Base-by-base conservation (phyloP, 176 grass and related monocot species). In the Lolium perenne region DNA sequence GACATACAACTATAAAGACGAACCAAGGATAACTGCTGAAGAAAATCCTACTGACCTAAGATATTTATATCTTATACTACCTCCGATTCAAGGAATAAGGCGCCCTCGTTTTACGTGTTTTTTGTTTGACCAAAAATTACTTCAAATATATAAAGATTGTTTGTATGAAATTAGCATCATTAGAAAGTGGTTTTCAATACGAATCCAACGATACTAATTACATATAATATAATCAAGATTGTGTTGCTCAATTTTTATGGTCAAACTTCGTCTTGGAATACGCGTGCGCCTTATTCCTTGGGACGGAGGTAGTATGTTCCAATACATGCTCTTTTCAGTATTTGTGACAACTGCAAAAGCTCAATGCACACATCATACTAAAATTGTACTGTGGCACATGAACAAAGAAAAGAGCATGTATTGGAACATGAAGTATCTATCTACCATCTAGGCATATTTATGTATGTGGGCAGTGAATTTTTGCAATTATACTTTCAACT, bases 381-480 rank as follows among this genome's bases (percentile, higher is more conserved):
- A 86, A 70, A 29, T 8, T 50, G 47, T 87, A 8, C 14, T 9
- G 25, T 49, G 53, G 57, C 70, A 81, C 41, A 50, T 59, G 12
- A 76, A 77, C 38, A 79, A 88, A n/a, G 51, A 77, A 56, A 70
- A 71, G 6, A 71, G 2, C 21, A 16, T 80, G 65, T 51, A 68
- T 43, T 43, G 41, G 41, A 43, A 43, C 41, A 7, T 43, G 41
- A 43, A 43, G 3, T 43, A 43, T 43, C 6, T 72, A 46, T 41
- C 9, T 20, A 72, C 17, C 16, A 78, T 45, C 53, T 25, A 63
- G 38, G 55, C 29, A 79, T 63, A 62, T 41, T 71, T 71, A 61
- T 80, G 16, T 43, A 79, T 48, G 69, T 35, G 38, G 23, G 29
- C 63, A 71, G 0, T 71, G 73, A 64, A 45, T n/a, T 63, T 77